Percentiles rank a stretch among this genome's conserved stretches.
Evolutionary conservation across 805 yeast genomes (phyloP).

Genomic region (Clavispora vitiphila): DNA sequence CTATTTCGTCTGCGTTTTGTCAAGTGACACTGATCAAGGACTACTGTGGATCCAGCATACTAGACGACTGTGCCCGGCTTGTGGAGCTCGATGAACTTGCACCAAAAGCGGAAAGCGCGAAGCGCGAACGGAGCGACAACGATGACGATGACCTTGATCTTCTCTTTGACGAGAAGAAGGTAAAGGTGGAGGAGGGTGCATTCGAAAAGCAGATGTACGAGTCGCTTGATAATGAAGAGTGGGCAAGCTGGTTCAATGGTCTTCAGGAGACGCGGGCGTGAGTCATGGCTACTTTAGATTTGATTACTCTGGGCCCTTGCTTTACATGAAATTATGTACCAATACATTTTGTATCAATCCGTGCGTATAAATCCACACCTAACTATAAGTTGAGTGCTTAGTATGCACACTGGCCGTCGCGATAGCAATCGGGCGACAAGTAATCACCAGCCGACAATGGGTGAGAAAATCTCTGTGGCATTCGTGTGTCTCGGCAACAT

Average conservation of each 20-base stretch:
- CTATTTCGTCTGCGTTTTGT: slow-evolving; percentile 42
- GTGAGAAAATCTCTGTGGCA: slow-evolving; percentile 56
- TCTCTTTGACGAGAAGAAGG: slow-evolving; percentile 34
- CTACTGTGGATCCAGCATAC: slow-evolving; percentile 19
- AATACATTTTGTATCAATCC: too few relatives aligned
- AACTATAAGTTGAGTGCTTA: too few relatives aligned
- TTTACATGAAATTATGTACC: not conserved
- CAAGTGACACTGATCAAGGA: slow-evolving; percentile 38
- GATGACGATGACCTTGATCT: slow-evolving; percentile 30
- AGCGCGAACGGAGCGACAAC: slow-evolving; percentile 13
- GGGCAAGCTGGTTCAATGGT: slow-evolving; percentile 21
- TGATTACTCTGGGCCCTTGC: not conserved
- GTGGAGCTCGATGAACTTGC: slow-evolving; percentile 13
- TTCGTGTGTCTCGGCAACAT: slow-evolving; percentile 90
- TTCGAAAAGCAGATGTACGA: slow-evolving; percentile 19
- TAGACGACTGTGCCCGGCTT: slow-evolving; percentile 14
- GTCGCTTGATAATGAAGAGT: slow-evolving; percentile 32
- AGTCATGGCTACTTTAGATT: too few relatives aligned
- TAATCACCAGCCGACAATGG: not conserved
- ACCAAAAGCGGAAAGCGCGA: not conserved
- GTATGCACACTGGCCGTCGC: not conserved
- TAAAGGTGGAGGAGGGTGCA: slow-evolving; percentile 18
- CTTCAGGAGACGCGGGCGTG: slow-evolving; percentile 3
- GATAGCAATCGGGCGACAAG: too few relatives aligned
- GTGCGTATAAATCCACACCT: too few relatives aligned